Evolutionary conservation across 768 basidiomycete species (phyloP), one percentile per base, ranked within the genome.

Genomic region (Psilocybe subaeruginosa): DNA sequence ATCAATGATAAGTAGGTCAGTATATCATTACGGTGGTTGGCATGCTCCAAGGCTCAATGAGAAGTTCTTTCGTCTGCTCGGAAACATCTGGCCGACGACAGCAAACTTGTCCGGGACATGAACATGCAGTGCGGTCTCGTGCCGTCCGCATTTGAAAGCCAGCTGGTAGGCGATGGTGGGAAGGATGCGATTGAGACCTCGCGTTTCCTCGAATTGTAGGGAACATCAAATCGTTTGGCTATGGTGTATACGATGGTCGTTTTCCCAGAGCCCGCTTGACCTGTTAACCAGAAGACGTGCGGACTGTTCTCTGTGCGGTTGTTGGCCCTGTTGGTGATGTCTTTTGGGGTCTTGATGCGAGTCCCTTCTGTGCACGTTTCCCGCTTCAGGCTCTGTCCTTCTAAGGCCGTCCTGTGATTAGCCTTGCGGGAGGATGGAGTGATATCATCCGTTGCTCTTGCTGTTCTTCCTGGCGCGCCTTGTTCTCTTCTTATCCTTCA

Each of bases 1-100:
- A 58, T 70, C 70, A 41, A 71, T 47, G 56, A 69, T 50, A 71
- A 63, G 47, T 65, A 67, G 11, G 54, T 30, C 54, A 56, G 37
- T 52, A 54, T 47, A 33, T 47, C 58, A 1, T 47, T 51, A 2
- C 29, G 35, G 17, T 23, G 3, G 30, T 51, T 16, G 50, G 37
- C 62, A 35, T 61, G 17, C 61, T 37, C 69, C 70, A 71, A 35
- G 70, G 69, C 11, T 51, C 55, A 19, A 64, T 56, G 51, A 70
- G 62, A 35, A 72, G 65, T 17, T 49, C 17, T 17, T 49, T 9
- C 19, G 19, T 8, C 14, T 49, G 47, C 29, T 49, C 16, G 9
- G 19, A 9, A 8, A 49, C 47, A n/a, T 16, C 29, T 49, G 17
- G 19, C 0, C 19, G 47, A 23, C 19, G 4, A n/a, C 19, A n/a